Base-by-base conservation (phyloP, 2,329 filamentous ascomycete species). In the Cladosporium phlei region DNA sequence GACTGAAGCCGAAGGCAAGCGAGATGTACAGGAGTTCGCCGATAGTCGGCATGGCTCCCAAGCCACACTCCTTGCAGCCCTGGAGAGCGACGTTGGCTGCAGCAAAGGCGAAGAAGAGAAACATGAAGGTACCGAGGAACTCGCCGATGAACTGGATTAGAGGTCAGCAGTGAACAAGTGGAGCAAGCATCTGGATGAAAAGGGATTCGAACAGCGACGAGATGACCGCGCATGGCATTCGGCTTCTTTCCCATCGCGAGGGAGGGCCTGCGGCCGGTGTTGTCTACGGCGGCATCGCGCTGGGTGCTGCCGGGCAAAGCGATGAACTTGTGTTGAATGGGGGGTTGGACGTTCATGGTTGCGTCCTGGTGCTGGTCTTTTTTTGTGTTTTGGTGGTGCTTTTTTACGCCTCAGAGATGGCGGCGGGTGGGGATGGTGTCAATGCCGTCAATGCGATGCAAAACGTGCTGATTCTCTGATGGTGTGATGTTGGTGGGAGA, bases 1-100 rank as follows among this genome's bases (percentile, higher is more conserved):
- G 55, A 11, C 60, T 63, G 52, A 66, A 66, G 35, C 64, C 64
- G 52, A 66, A 66, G 7, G 58, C 52, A 19, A 66, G 47, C 16
- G 54, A 46, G 42, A 66, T 66, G 50, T 64, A 66, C 9, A 64
- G 49, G 48, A 64, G 45, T 60, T 56, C 40, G 12, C 56, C 57
- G 14, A 43, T 27, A 21, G 40, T 46, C 9, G 30, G 40, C 17
- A 25, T 29, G 3, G 39, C 14, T 5, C 53, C 51, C 29, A 14
- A 38, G 28, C 14, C 14, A 9, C 20, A 25, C 2, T 43, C 38
- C 16, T 52, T 37, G 12, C 48, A 53, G 32, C 53, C 49, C 27
- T 54, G 49, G 45, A 65, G 65, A 46, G 63, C 64, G 35, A 60
- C 55, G 21, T 58, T 56, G n/a, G 63, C 63, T 27, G 51, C 62